Conservation (phyloP, 2,329 filamentous ascomycete species). For the Chaetomiaceae sp. region DNA sequence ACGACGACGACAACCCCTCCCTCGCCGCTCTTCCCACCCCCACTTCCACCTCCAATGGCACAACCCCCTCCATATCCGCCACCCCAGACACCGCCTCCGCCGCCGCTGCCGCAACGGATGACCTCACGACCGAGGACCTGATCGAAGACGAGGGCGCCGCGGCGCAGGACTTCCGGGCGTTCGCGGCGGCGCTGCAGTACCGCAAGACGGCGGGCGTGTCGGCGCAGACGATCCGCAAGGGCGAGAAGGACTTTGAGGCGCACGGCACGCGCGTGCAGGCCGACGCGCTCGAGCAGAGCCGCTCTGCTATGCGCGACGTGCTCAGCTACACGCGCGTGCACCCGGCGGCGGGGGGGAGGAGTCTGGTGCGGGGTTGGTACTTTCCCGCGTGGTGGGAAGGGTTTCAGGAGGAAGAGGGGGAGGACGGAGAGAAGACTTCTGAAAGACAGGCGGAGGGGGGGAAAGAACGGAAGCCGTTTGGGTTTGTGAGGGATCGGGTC, state of each 20-base stretch:
- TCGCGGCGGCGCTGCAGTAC: conserved; percentile 41
- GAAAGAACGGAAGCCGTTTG: conserved; percentile 21
- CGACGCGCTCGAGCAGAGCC: conserved; percentile 71
- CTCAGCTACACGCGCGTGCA: conserved; percentile 74
- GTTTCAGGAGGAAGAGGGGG: conserved; percentile 25
- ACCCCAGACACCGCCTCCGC: conserved; percentile 13
- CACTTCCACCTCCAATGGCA: neutral
- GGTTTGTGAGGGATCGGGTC: conserved; percentile 44
- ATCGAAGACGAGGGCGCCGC: conserved; percentile 62
- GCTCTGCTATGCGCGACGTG: conserved; percentile 84
- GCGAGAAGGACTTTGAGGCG: conserved; percentile 95
- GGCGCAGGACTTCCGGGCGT: conserved; percentile 78
- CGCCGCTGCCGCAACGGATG: conserved; percentile 31
- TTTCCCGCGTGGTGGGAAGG: conserved; percentile 58
- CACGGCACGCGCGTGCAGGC: conserved; percentile 83
- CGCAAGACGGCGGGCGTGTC: conserved; percentile 46
- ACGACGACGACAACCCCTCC: conserved; percentile 29
- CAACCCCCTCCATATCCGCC: neutral
- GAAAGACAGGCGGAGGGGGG: conserved; percentile 4
- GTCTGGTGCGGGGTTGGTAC: conserved; percentile 67
- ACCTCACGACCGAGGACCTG: conserved; percentile 49
- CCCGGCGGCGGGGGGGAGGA: conserved; percentile 45
- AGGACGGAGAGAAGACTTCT: conserved; percentile 17
- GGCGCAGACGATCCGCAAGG: conserved; percentile 72
- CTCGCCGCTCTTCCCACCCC: conserved; percentile 1